These are phyloP conservation scores for Zygoascus sp. DNA, from an alignment of 1,139 yeast species.

Conservation along the genomic window DNA sequence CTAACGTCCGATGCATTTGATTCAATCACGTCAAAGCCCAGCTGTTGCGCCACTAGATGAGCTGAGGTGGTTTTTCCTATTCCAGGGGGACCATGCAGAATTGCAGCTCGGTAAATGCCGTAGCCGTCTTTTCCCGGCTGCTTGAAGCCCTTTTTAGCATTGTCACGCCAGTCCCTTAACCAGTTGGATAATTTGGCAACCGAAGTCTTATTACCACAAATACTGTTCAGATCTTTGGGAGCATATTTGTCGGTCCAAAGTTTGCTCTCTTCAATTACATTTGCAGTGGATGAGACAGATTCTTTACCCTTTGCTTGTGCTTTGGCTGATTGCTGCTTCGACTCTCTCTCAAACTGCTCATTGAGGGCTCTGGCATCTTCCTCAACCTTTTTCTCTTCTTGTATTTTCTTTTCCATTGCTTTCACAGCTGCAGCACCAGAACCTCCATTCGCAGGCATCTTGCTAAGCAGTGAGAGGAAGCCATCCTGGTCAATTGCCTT, in stretches of 20 bases:
- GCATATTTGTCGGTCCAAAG: constrained; percentile 95
- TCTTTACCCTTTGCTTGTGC: constrained; percentile 1
- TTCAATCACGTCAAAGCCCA: constrained; percentile 79
- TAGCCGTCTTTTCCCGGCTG: constrained; percentile 51
- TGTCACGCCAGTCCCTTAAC: constrained; percentile 72
- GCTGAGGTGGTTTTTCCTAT: constrained; percentile 95
- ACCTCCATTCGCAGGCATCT: constrained; percentile 94
- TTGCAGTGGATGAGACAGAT: constrained; percentile 2
- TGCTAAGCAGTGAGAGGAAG: constrained; percentile 61
- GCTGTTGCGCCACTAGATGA: constrained; percentile 74
- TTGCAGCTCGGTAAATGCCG: constrained; percentile 70
- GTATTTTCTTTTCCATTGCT: constrained; percentile 64
- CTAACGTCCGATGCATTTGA: constrained; percentile 93
- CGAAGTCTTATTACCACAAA: constrained; percentile 86
- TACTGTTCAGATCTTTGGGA: constrained; percentile 66
- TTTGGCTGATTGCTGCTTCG: constrained; percentile 25
- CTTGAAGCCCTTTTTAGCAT: constrained; percentile 53
- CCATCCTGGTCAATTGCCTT: constrained; percentile 89
- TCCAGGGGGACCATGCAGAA: constrained; percentile 93
- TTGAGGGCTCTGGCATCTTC: constrained; percentile 47
- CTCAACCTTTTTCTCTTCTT: constrained; percentile 52
- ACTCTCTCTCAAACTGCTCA: constrained; percentile 34
- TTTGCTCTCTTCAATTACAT: constrained; percentile 21
- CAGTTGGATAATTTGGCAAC: constrained; percentile 63
- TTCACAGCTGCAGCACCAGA: constrained; percentile 68